Percentiles rank a stretch among this genome's conserved stretches.
Evolutionary conservation across 176 grass and related monocot genomes (phyloP).

Genomic region (Oryza officinalis): DNA sequence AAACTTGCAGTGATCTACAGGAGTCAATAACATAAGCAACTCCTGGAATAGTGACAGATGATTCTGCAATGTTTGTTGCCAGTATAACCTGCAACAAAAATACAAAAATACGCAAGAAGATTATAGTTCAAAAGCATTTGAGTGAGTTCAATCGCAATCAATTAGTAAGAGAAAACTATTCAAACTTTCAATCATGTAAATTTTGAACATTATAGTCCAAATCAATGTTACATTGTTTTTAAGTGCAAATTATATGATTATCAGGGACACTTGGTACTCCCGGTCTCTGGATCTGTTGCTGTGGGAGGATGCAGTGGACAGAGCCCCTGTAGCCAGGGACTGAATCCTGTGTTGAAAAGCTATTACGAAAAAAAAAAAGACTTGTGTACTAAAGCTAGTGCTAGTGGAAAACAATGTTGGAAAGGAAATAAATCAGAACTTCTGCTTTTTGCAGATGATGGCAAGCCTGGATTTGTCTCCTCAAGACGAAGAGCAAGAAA

Average conservation of each 20-base stretch:
- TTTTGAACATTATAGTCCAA: background rate
- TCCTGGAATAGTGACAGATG: conserved; percentile 89
- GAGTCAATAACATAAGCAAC: conserved; percentile 90
- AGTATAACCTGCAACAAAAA: conserved; percentile 76
- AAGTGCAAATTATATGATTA: conserved; percentile 12
- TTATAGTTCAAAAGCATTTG: background rate
- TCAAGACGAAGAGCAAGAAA: background rate
- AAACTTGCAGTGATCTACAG: conserved; percentile 88
- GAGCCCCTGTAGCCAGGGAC: background rate
- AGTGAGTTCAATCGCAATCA: background rate
- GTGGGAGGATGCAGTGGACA: background rate
- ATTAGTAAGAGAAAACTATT: background rate
- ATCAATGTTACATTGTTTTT: background rate
- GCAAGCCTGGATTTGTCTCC: background rate
- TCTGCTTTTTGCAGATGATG: background rate
- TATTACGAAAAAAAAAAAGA: background rate
- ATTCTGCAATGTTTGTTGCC: conserved; percentile 96
- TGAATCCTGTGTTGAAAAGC: background rate
- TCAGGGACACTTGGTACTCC: background rate
- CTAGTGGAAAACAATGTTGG: background rate
- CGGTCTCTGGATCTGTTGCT: background rate
- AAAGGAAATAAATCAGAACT: background rate
- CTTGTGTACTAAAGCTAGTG: background rate
- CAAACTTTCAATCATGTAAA: conserved; percentile 5
- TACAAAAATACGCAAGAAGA: background rate